Evolutionary conservation across 352 stramenopile species (phyloP), one percentile per base, ranked within the genome.

Genomic region (Phytopythium delawarense): DNA sequence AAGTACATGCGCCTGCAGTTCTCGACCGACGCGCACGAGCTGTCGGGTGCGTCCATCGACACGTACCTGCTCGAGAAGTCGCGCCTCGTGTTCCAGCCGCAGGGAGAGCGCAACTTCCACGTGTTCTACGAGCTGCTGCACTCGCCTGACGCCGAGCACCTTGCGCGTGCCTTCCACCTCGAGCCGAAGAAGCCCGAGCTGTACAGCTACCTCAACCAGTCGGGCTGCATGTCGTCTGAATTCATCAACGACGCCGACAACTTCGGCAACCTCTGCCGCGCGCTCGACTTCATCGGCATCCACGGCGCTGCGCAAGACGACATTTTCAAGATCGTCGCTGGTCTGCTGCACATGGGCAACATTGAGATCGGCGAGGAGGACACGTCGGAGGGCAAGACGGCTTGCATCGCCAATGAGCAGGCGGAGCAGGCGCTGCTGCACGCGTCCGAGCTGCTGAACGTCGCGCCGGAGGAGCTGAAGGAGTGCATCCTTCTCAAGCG

Each of bases 1-100:
- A 97, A 97, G 76, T 97, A 93, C 70, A 96, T 96, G 78, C 71
- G 84, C 1, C 78, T 96, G 59, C 82, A 93, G 64, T 96, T 93
- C 62, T 79, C 80, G 2, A 84, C 62, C 3, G 66, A 84, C 6
- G 70, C 74, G 3, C 81, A 90, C 57, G 71, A 98, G 78, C 69
- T 94, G 9, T 80, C 75, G 0, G 83, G 83, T 23, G 87, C 84
- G 9, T 89, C 79, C 35, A 95, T 94, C 71, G 80, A 90, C 61
- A 89, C 85, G 25, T 94, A 91, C 60, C 56, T 94, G 25, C 71
- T 94, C 8, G 86, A 94, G 62, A 94, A 94, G 66, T 90, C 83
- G 42, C 81, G 86, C n/a, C 63, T 94, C 5, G 86, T 94, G 45
- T 83, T 76, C 58, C 87, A 92, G 54, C 79, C 81, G 1, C 75